phyloP scores from a whole-genome alignment of 2,329 filamentous ascomycete species.

The Diaporthe vexans region DNA sequence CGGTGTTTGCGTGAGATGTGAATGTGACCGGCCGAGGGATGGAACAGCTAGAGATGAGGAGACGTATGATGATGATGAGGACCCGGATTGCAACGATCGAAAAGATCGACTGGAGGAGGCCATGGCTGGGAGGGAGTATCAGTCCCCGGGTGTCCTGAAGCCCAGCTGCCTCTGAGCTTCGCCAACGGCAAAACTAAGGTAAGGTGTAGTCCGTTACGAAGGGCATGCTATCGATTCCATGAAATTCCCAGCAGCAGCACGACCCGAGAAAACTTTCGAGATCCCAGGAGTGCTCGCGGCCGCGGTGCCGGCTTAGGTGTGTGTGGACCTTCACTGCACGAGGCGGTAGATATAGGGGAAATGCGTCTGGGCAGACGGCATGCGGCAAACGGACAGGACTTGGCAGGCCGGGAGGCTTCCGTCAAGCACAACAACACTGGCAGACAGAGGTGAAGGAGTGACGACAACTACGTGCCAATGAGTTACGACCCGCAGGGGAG shows the following conservation, averaged over 20 bases:
- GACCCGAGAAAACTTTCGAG: not conserved
- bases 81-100: conserved; percentile 51
- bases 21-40: conserved; percentile 56
- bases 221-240: conserved; percentile 37
- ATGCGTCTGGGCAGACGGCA: conserved; percentile 4
- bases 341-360: conserved; percentile 22
- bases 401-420: conserved; percentile 18
- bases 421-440: not conserved
- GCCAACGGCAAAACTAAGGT: conserved; percentile 29
- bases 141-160: conserved; percentile 44
- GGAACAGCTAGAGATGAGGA: conserved; percentile 59
- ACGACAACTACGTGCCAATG: conserved; percentile 13
- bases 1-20: conserved; percentile 60
- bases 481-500: not conserved
- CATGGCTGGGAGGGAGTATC: conserved; percentile 52
- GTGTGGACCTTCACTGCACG: not conserved
- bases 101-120: conserved; percentile 47
- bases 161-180: conserved; percentile 38
- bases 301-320: not conserved
- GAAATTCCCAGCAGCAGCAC: not conserved
- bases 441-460: not conserved
- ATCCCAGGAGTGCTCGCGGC: conserved; percentile 6
- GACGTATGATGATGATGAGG: conserved; percentile 63
- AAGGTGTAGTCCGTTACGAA: conserved; percentile 2
- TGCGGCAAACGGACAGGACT: not conserved